Conservation (phyloP, 1,284 basidiomycete genomes). For the Gomphus sp. region DNA sequence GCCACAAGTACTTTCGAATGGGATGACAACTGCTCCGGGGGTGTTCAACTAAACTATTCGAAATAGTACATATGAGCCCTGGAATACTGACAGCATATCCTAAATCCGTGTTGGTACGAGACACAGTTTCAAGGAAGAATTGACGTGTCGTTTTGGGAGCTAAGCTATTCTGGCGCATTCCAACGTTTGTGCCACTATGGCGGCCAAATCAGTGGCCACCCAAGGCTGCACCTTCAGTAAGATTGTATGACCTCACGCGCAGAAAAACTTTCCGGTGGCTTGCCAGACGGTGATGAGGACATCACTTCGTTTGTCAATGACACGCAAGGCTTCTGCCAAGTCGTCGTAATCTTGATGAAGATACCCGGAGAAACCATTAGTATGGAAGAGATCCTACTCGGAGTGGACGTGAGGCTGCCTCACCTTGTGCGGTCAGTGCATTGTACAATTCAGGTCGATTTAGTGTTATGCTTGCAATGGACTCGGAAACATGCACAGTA, state of each 20-base stretch:
- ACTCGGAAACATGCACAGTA: slow-evolving; percentile 38
- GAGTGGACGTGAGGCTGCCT: slow-evolving; percentile 2
- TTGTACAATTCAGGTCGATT: slow-evolving; percentile 52
- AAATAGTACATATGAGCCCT: neutral
- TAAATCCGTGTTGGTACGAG: slow-evolving; percentile 46
- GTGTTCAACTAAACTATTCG: neutral
- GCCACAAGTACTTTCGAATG: slow-evolving; percentile 58
- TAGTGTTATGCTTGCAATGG: slow-evolving; percentile 62
- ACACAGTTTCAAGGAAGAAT: slow-evolving; percentile 32
- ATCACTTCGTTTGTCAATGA: slow-evolving; percentile 50
- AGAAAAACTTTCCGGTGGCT: slow-evolving; percentile 64
- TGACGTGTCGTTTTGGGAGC: slow-evolving; percentile 28
- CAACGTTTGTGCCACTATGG: slow-evolving; percentile 46
- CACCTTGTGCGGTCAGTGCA: slow-evolving; percentile 50
- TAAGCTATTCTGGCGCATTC: slow-evolving; percentile 14
- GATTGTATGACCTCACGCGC: slow-evolving; percentile 39
- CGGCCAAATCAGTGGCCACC: neutral
- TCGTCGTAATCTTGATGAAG: slow-evolving; percentile 45
- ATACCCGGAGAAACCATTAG: neutral
- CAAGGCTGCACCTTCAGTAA: neutral
- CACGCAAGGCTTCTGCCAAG: slow-evolving; percentile 46
- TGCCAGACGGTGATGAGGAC: slow-evolving; percentile 60
- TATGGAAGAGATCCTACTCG: no score
- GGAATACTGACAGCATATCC: slow-evolving; percentile 45
- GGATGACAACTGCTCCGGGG: slow-evolving; percentile 39